Conservation (phyloP, 1,139 yeast genomes). For the Diutina siamensis region DNA sequence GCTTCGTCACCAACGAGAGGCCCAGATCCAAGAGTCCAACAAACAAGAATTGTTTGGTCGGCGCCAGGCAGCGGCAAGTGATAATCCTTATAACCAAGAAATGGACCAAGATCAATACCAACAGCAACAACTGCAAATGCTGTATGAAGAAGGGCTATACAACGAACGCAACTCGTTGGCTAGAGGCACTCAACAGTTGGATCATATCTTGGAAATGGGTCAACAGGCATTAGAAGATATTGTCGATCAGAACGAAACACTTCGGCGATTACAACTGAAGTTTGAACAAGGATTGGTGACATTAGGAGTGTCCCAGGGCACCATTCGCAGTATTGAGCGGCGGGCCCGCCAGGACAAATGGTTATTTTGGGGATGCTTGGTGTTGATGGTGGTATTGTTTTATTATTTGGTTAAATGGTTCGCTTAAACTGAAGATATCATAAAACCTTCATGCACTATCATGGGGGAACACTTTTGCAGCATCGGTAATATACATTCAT, state of each 20-base stretch:
- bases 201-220: slow-evolving; percentile 85
- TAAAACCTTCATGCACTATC: too few relatives aligned
- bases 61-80: slow-evolving; percentile 20
- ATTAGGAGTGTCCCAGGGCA: slow-evolving; percentile 77
- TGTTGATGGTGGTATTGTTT: slow-evolving; percentile 53
- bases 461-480: too few relatives aligned
- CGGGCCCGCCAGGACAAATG: slow-evolving; percentile 86
- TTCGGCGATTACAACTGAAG: slow-evolving; percentile 50
- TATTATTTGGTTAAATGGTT: slow-evolving; percentile 61
- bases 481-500: too few relatives aligned
- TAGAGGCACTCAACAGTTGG: slow-evolving; percentile 72
- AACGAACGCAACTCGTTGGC: slow-evolving; percentile 57
- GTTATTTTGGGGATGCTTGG: slow-evolving; percentile 70
- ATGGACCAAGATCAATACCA: slow-evolving; percentile 14
- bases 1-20: slow-evolving; percentile 57
- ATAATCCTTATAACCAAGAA: slow-evolving; percentile 56
- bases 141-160: slow-evolving; percentile 53
- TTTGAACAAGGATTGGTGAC: slow-evolving; percentile 65
- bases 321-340: slow-evolving; percentile 70
- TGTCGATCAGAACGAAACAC: slow-evolving; percentile 69
- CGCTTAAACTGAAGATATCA: neutral
- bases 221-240: slow-evolving; percentile 76
- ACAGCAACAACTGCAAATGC: slow-evolving; percentile 18
- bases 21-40: slow-evolving; percentile 37
- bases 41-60: slow-evolving; percentile 55